Percentiles rank a stretch among this genome's conserved stretches.
phyloP scores from a whole-genome alignment of 768 basidiomycete genomes.

The Pleurotus tuber-regium region DNA sequence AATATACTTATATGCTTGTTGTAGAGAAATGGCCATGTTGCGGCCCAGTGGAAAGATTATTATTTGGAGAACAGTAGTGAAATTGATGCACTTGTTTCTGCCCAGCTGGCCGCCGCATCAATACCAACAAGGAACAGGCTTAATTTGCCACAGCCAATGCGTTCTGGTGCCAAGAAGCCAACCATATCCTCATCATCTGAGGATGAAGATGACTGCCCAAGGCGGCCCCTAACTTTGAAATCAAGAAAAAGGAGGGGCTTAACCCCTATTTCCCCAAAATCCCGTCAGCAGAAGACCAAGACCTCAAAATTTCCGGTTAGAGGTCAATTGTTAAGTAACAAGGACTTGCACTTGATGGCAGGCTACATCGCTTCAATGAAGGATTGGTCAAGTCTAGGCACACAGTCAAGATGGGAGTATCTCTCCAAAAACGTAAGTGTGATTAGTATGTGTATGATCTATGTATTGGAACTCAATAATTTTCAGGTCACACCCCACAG shows the following conservation, averaged over 20 bases:
- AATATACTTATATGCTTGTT: background rate
- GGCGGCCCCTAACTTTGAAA: background rate
- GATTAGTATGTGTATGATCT: background rate
- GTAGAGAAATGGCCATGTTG: conserved; percentile 50
- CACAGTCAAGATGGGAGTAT: background rate
- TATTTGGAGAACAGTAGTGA: conserved; percentile 67
- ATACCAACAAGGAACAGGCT: conserved; percentile 11
- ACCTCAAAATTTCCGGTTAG: too few relatives aligned
- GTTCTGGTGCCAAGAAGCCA: background rate
- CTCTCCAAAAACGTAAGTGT: background rate
- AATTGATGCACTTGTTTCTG: conserved; percentile 41
- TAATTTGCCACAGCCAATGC: background rate
- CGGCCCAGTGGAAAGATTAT: conserved; percentile 78
- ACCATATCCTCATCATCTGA: background rate
- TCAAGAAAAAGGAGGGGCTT: background rate
- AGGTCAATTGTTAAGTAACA: background rate
- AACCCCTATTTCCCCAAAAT: too few relatives aligned
- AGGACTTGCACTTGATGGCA: background rate
- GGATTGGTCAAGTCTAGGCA: background rate
- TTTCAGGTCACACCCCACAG: background rate
- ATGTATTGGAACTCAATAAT: background rate
- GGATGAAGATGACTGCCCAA: too few relatives aligned
- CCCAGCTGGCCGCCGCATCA: too few relatives aligned
- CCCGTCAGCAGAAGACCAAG: too few relatives aligned
- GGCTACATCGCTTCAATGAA: background rate